Conservation (phyloP, 2,329 filamentous ascomycete genomes). For the Orbilia brochopaga region DNA sequence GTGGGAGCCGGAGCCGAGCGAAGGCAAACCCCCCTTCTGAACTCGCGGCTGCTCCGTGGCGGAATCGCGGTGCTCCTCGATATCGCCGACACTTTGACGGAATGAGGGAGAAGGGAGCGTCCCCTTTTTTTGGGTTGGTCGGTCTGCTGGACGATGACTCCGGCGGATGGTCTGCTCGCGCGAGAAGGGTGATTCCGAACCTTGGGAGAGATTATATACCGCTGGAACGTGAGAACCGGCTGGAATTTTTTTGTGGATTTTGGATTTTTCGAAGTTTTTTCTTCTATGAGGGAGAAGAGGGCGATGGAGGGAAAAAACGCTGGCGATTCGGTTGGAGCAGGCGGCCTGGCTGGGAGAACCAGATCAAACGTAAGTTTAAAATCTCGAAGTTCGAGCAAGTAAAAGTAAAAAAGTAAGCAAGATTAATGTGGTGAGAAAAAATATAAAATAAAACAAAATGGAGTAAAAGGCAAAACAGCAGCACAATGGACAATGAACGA, state of each 20-base stretch:
- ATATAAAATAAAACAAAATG: not conserved
- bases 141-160: not conserved
- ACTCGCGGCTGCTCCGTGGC: constrained; percentile 27
- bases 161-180: not conserved
- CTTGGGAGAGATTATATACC: not conserved
- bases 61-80: constrained; percentile 33
- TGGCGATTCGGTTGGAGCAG: not conserved
- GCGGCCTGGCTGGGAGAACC: not conserved
- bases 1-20: constrained; percentile 11
- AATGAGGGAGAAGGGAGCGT: constrained; percentile 3
- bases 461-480: not conserved
- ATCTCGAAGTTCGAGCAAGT: no score
- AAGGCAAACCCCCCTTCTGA: constrained; percentile 31
- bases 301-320: not conserved
- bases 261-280: not conserved
- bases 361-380: no score
- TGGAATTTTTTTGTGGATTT: not conserved
- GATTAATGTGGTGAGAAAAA: not conserved
- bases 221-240: not conserved
- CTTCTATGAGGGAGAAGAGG: no score
- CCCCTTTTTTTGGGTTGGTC: constrained; percentile 1
- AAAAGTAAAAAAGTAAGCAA: not conserved
- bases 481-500: not conserved
- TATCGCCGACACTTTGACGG: constrained; percentile 51
- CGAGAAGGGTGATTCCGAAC: not conserved